A percentile compares a stretch with the other conserved stretches of the same genome.
Conservation (phyloP, 2,329 filamentous ascomycete genomes). For the Hypoxylon sp. region DNA sequence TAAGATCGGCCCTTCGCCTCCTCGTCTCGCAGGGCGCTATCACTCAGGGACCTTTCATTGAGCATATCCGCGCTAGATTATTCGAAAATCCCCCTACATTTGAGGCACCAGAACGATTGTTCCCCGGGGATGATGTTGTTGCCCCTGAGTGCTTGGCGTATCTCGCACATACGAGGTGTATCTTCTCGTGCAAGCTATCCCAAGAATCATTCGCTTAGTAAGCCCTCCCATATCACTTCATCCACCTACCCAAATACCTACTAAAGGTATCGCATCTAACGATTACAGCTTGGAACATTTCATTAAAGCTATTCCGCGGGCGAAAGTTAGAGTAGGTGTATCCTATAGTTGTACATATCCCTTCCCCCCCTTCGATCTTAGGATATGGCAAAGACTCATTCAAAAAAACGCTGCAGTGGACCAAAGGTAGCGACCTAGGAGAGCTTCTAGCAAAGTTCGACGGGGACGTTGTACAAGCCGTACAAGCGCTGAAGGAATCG, state of each 20-base stretch:
- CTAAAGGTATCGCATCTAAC: background rate
- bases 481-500: slow-evolving; percentile 57
- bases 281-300: slow-evolving; percentile 51
- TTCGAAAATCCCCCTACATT: slow-evolving; percentile 46
- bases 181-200: slow-evolving; percentile 57
- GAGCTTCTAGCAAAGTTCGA: slow-evolving; percentile 50
- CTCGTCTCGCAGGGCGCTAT: slow-evolving; percentile 54
- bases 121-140: slow-evolving; percentile 47
- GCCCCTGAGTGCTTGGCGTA: slow-evolving; percentile 50
- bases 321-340: slow-evolving; percentile 29
- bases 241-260: too few species aligned
- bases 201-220: slow-evolving; percentile 52
- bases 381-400: slow-evolving; percentile 5
- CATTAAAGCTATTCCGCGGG: slow-evolving; percentile 38
- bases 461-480: slow-evolving; percentile 58
- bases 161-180: slow-evolving; percentile 55
- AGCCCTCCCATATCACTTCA: slow-evolving; percentile 17
- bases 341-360: background rate
- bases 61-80: slow-evolving; percentile 54
- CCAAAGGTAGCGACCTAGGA: slow-evolving; percentile 43
- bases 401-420: slow-evolving; percentile 37
- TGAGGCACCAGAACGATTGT: slow-evolving; percentile 46
- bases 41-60: slow-evolving; percentile 55
- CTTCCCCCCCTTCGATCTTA: background rate
- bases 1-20: slow-evolving; percentile 55